These are phyloP conservation scores for Phlebiopsis flavidoalba DNA, from an alignment of 768 basidiomycete species.

Conservation along the genomic window DNA sequence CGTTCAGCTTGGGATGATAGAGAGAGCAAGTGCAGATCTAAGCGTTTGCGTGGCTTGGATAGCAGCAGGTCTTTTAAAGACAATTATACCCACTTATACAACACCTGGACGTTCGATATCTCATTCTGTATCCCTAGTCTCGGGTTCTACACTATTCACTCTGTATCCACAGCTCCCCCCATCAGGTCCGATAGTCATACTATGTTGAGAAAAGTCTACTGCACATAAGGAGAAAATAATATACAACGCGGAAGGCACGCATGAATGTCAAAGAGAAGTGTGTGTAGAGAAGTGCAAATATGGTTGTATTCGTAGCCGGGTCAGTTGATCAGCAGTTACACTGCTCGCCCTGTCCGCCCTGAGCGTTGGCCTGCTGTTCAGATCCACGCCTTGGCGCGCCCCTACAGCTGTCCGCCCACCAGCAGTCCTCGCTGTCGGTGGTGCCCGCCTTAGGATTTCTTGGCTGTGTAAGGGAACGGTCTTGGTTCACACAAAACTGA, in stretches of 20 bases:
- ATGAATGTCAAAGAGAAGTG: conserved; percentile 15
- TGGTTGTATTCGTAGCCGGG: conserved; percentile 11
- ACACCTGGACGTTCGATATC: background rate
- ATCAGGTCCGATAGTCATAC: background rate
- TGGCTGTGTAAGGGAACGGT: conserved; percentile 42
- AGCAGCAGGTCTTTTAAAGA: conserved; percentile 56
- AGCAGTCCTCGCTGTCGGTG: conserved; percentile 56
- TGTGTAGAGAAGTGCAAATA: background rate
- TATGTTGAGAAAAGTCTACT: conserved; percentile 16
- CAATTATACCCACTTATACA: background rate
- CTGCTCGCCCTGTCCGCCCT: conserved; percentile 51
- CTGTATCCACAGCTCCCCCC: background rate
- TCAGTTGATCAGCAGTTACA: conserved; percentile 69
- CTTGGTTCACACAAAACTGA: conserved; percentile 6
- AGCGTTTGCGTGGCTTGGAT: conserved; percentile 64
- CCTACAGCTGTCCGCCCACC: conserved; percentile 46
- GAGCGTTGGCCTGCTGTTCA: conserved; percentile 60
- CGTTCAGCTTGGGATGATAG: conserved; percentile 52
- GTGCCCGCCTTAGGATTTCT: conserved; percentile 82
- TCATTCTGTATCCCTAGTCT: background rate
- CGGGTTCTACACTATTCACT: background rate
- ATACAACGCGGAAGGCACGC: conserved; percentile 37
- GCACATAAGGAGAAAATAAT: conserved; percentile 21
- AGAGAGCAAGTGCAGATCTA: conserved; percentile 59
- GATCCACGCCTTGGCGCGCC: conserved; percentile 64